Base-by-base conservation (phyloP, 441 rosid species). In the Eutrema salsugineum region DNA sequence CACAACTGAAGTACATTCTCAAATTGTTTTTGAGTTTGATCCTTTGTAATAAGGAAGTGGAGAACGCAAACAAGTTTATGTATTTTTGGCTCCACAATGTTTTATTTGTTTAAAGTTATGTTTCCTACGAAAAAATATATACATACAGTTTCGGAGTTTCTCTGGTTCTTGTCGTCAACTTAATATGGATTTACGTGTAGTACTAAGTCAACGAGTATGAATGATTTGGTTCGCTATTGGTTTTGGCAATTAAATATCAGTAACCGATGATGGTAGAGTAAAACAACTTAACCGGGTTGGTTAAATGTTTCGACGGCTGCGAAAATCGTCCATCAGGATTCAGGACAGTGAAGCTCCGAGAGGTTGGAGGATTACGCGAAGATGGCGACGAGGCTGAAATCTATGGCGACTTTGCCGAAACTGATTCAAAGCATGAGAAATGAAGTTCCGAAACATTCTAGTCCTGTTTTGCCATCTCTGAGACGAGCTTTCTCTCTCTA, bases 401-500 rank as follows among this genome's bases (percentile, higher is more conserved):
- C 82, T 1, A 69, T 78, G 47, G 75, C 69, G 22, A 73, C 82
- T 1, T 77, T 87, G 63, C 96, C 97, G 6, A 86, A 83, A 58
- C 81, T 88, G 73, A 87, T 91, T 15, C 83, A 78, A 71, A 85
- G 80, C 73, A 77, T 87, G 53, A 78, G 88, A 16, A 83, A 80
- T 33, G 88, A 78, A 24, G 73, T 60, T 54, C 83, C 82, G 3
- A 80, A 79, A 39, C 78, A 82, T 27, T 19, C 59, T 0, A 77
- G 28, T 49, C 83, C 57, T 30, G 61, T 72, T 2, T 78, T 93
- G 61, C 97, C 95, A 0, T 91, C 99, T 9, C 86, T 91, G 12
- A 71, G 97, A 58, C 85, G 97, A 63, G 93, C 95, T 57, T 91
- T 94, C 73, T 94, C 99, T 73, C 95, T 91, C 16, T 94, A 94